Base-by-base conservation (phyloP, 2,329 filamentous ascomycete genomes). In the Phoma herbarum region DNA sequence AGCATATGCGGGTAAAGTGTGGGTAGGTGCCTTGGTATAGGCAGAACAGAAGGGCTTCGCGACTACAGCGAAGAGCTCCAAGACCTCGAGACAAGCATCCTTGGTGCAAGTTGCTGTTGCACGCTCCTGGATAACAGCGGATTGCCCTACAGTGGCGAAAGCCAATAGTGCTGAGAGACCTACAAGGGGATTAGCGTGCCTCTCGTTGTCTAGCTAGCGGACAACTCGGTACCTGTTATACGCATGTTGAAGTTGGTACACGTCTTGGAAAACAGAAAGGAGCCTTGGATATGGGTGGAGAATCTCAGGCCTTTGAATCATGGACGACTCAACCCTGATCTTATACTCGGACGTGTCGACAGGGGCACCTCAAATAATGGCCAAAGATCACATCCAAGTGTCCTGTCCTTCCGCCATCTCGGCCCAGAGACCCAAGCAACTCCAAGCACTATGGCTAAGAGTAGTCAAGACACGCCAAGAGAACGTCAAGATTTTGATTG, bases 401-500 rank as follows among this genome's bases (percentile, higher is more conserved):
- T 25, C 48, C 45, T 35, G 25, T 51, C 25, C 9, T 46, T 48
- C 44, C 55, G 45, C 44, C 49, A 45, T 48, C 31, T 31, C 44
- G 48, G 50, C 51, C 46, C 52, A 61, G 31, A 35, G 31, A 50
- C 33, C 42, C 42, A 66, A 67, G 61, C 65, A 56, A 56, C 26
- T 11, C 49, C 51, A 67, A 66, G 65, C 65, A 66, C 60, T 61
- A 60, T 45, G 33, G 63, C 65, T 57, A 66, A 68, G 65, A 54
- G 42, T 49, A 61, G 57, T 55, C 60, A 59, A 66, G 62, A 45
- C 50, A 56, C 33, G 31, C 28, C 46, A 60, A 59, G 57, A n/a
- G 37, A 26, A 44, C 16, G 16, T 41, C 55, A 49, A 48, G 29
- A 48, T 31, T 51, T 57, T 58, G 25, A 60, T 62, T 55, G 43